A percentile compares a stretch with the other conserved stretches of the same genome.
Evolutionary conservation across 2,329 filamentous ascomycete genomes (phyloP).

Genomic region (Davidsoniella neocaledoniae): DNA sequence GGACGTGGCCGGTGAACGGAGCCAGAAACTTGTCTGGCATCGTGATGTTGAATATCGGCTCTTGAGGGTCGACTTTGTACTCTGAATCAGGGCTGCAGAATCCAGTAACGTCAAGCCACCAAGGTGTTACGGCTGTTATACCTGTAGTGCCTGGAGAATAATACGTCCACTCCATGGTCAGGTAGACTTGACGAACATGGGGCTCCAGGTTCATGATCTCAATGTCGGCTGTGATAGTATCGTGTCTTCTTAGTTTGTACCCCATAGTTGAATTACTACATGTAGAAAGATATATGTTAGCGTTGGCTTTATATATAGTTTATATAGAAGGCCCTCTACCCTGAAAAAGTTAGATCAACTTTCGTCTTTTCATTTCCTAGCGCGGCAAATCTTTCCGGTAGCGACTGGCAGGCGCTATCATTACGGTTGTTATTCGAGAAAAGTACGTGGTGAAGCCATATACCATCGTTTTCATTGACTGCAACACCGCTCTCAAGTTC

Average conservation of each 20-base stretch:
- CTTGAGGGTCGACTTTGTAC: constrained; percentile 8
- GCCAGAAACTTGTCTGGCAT: constrained; percentile 1
- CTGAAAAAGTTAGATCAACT: constrained; percentile 14
- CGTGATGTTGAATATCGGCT: neutral
- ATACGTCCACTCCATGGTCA: constrained; percentile 16
- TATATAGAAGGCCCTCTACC: constrained; percentile 7
- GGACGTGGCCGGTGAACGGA: constrained; percentile 2
- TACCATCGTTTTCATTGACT: constrained; percentile 19
- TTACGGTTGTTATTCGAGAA: too few species aligned
- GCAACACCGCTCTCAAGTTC: constrained; percentile 18
- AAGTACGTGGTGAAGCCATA: constrained; percentile 18
- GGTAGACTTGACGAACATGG: constrained; percentile 10
- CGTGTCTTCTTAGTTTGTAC: constrained; percentile 13
- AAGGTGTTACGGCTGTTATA: constrained; percentile 11
- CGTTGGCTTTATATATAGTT: too few species aligned
- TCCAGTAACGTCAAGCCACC: constrained; percentile 17
- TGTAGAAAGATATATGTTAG: too few species aligned
- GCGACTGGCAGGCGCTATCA: neutral
- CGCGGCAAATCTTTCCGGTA: constrained; percentile 12
- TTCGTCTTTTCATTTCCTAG: constrained; percentile 16
- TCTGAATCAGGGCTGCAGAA: constrained; percentile 13
- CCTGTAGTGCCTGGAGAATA: constrained; percentile 6
- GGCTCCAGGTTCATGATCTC: constrained; percentile 16
- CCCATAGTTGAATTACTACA: constrained; percentile 8
- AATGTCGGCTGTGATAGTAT: constrained; percentile 9